Evolutionary conservation across 371 early-diverging fungal genomes (phyloP).

Genomic region (Mucor velutinosus): DNA sequence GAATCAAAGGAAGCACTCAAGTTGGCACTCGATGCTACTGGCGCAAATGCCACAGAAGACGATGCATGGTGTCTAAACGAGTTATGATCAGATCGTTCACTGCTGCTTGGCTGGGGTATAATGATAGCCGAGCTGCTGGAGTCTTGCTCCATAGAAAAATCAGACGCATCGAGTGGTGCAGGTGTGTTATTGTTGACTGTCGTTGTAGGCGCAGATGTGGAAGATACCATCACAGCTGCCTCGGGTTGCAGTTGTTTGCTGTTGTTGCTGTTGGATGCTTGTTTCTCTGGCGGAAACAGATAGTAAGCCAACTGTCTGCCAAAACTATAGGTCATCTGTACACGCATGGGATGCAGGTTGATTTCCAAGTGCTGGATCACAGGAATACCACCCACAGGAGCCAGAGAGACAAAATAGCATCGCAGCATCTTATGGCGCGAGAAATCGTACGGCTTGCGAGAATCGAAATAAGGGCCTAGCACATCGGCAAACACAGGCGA

Average conservation of each 20-base stretch:
- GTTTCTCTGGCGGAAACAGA: constrained; percentile 69
- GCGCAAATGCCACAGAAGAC: not conserved
- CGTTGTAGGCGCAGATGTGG: constrained; percentile 11
- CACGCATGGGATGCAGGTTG: constrained; percentile 73
- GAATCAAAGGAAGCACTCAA: not conserved
- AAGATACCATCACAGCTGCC: not conserved
- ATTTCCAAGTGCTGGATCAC: constrained; percentile 87
- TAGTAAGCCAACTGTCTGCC: constrained; percentile 72
- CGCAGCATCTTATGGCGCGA: constrained; percentile 79
- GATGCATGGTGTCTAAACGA: not conserved
- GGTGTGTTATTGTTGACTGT: not conserved
- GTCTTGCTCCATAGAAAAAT: not conserved
- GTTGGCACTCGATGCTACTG: not conserved
- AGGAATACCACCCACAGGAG: constrained; percentile 86
- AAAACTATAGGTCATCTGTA: constrained; percentile 82
- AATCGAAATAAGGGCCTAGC: constrained; percentile 5
- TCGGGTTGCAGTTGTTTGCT: not conserved
- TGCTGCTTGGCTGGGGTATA: constrained; percentile 1
- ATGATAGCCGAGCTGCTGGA: not conserved
- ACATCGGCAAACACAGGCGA: constrained; percentile 53
- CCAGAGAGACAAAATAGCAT: constrained; percentile 72
- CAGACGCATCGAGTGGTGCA: not conserved
- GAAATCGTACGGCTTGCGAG: constrained; percentile 50
- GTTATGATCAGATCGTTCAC: constrained; percentile 1
- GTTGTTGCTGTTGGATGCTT: not conserved